Percentiles rank a stretch among this genome's conserved stretches.
These are phyloP conservation scores for Trichoderma asperellum DNA, from an alignment of 2,329 filamentous ascomycete genomes.

Conservation along the genomic window DNA sequence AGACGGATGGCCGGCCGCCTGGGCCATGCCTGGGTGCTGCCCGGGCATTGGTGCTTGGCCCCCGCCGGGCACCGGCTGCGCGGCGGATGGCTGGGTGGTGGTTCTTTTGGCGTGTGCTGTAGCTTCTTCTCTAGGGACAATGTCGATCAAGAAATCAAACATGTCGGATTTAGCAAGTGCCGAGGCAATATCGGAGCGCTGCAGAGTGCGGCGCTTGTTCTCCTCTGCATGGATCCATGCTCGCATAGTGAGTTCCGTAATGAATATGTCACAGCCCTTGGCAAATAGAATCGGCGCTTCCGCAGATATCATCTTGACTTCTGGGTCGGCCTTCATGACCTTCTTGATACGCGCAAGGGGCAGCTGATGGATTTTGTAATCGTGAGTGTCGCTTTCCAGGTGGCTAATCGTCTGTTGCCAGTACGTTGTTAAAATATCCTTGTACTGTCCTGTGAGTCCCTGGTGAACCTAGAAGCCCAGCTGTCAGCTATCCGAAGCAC, in stretches of 20 bases:
- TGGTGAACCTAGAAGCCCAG: conserved; percentile 76
- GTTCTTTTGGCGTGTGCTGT: conserved; percentile 81
- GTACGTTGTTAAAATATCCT: conserved; percentile 97
- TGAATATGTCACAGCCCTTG: conserved; percentile 99
- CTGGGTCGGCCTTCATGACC: conserved; percentile 99
- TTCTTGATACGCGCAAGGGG: conserved; percentile 99
- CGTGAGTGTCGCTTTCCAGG: conserved; percentile 91
- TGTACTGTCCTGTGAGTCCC: conserved; percentile 87
- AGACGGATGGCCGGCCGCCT: conserved; percentile 59
- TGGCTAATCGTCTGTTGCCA: conserved; percentile 99
- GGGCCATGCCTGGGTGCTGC: conserved; percentile 54
- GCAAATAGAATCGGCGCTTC: conserved; percentile 97
- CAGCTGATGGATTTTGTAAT: conserved; percentile 97
- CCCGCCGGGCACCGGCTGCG: conserved; percentile 53
- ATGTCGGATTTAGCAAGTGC: conserved; percentile 97
- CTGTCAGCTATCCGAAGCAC: background rate
- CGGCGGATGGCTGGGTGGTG: conserved; percentile 53
- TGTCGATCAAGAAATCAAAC: conserved; percentile 99
- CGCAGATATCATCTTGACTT: conserved; percentile 99
- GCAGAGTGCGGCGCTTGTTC: conserved; percentile 94
- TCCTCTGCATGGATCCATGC: conserved; percentile 99
- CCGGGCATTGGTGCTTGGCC: conserved; percentile 58
- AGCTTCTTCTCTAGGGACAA: conserved; percentile 94
- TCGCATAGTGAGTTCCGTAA: conserved; percentile 97
- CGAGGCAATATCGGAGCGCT: conserved; percentile 94